These are phyloP conservation scores for Xylaria sp. DNA, from an alignment of 2,329 filamentous ascomycete genomes.

Conservation along the genomic window DNA sequence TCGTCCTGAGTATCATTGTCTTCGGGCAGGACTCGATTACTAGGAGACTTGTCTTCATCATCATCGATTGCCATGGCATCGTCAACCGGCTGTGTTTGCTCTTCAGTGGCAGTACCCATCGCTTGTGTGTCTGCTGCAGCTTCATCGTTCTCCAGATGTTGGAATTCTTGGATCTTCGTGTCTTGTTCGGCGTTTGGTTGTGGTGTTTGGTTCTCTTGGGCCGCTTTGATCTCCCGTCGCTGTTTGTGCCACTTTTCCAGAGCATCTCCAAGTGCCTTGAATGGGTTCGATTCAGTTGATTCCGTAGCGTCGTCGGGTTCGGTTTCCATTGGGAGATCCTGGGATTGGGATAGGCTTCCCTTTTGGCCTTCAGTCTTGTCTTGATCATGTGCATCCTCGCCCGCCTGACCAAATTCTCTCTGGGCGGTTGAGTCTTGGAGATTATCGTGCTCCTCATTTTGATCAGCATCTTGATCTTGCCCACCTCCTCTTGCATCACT, in stretches of 20 bases:
- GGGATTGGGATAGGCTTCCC: conserved; percentile 61
- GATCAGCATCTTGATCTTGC: conserved; percentile 71
- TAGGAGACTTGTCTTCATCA: conserved; percentile 66
- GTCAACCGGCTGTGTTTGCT: conserved; percentile 86
- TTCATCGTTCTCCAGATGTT: conserved; percentile 89
- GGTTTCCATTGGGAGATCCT: conserved; percentile 56
- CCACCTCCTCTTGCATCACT: conserved; percentile 72
- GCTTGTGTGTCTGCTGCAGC: conserved; percentile 88
- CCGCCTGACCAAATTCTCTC: conserved; percentile 72
- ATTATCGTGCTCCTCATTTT: conserved; percentile 70
- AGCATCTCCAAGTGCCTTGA: conserved; percentile 94
- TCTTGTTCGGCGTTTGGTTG: conserved; percentile 60
- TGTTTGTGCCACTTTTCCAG: conserved; percentile 93
- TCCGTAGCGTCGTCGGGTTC: conserved; percentile 56
- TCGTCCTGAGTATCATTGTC: conserved; percentile 58
- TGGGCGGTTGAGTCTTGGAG: conserved; percentile 69
- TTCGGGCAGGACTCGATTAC: conserved; percentile 63
- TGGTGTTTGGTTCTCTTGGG: conserved; percentile 64
- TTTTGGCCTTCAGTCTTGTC: conserved; percentile 72
- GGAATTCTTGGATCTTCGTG: conserved; percentile 82
- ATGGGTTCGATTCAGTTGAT: conserved; percentile 70
- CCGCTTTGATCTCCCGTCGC: conserved; percentile 80
- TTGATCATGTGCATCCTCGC: conserved; percentile 71
- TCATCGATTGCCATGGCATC: conserved; percentile 88
- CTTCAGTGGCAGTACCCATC: conserved; percentile 85